phyloP scores from a whole-genome alignment of 2,329 filamentous ascomycete genomes.

The Phyllachora maydis region DNA sequence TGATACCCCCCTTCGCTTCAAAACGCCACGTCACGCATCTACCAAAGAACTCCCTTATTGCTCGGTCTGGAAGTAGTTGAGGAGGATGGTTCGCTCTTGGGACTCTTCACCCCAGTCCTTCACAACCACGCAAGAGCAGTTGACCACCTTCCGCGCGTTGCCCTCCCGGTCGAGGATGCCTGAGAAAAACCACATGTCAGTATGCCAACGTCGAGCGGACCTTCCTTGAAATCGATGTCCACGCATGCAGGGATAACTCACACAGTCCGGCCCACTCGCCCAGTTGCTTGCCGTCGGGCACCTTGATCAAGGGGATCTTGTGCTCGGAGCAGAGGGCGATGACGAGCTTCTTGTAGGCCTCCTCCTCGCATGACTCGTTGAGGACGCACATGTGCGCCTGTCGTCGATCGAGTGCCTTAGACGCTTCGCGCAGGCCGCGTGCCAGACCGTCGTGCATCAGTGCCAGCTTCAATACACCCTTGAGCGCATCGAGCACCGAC shows the following conservation, averaged over 20 bases:
- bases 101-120: slow-evolving; percentile 99
- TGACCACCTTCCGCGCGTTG: slow-evolving; percentile 99
- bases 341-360: slow-evolving; percentile 99
- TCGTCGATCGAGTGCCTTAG: slow-evolving; percentile 95
- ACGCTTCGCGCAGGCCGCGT: slow-evolving; percentile 92
- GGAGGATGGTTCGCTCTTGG: slow-evolving; percentile 93
- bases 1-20: slow-evolving; percentile 8
- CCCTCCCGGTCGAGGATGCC: slow-evolving; percentile 98
- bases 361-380: slow-evolving; percentile 99
- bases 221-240: no score
- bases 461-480: slow-evolving; percentile 95
- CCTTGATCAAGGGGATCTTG: slow-evolving; percentile 99
- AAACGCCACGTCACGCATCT: no score
- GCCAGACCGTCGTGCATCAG: slow-evolving; percentile 99
- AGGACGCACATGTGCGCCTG: slow-evolving; percentile 99
- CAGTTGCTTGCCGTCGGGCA: slow-evolving; percentile 97
- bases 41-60: no score
- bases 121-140: slow-evolving; percentile 99
- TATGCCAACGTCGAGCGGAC: no score
- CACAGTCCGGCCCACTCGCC: slow-evolving; percentile 99
- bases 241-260: slow-evolving; percentile 52
- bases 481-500: slow-evolving; percentile 94
- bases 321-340: slow-evolving; percentile 97
- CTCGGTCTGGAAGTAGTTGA: slow-evolving; percentile 99
- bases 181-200: slow-evolving; percentile 15